A percentile compares a stretch with the other conserved stretches of the same genome.
phyloP scores from a whole-genome alignment of 2,329 filamentous ascomycete genomes.

The Xylaria sp. region DNA sequence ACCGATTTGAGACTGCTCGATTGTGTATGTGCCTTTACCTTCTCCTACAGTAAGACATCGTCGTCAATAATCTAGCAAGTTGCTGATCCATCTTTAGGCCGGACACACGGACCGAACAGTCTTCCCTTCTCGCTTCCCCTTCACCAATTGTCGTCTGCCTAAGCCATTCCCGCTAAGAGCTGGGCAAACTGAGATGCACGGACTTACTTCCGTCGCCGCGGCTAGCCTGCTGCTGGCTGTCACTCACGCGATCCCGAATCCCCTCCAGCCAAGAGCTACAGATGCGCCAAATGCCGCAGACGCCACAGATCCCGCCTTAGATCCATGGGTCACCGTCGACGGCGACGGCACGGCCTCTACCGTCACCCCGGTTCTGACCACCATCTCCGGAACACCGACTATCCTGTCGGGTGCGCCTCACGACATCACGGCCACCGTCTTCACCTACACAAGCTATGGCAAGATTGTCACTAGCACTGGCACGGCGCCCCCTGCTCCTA shows the following conservation, averaged over 20 bases:
- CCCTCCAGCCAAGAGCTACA: constrained; percentile 35
- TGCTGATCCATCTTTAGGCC: background rate
- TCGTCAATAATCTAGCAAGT: background rate
- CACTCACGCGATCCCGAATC: constrained; percentile 43
- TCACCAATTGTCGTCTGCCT: background rate
- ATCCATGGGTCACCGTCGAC: constrained; percentile 64
- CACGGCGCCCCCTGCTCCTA: constrained; percentile 54
- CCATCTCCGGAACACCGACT: constrained; percentile 58
- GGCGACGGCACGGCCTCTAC: constrained; percentile 59
- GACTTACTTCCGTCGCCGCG: constrained; percentile 37
- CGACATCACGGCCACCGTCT: constrained; percentile 54
- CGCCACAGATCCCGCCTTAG: constrained; percentile 49
- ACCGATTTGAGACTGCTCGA: background rate
- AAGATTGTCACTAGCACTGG: constrained; percentile 53
- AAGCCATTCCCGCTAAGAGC: background rate
- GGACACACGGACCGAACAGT: background rate
- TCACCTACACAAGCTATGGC: constrained; percentile 49
- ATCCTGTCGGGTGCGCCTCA: constrained; percentile 54
- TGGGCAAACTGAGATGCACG: constrained; percentile 37
- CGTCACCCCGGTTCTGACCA: constrained; percentile 60
- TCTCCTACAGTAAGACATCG: background rate
- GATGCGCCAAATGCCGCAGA: constrained; percentile 1
- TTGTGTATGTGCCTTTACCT: background rate
- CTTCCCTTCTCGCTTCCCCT: background rate
- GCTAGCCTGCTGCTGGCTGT: constrained; percentile 44